Evolutionary conservation across 495 filamentous ascomycete genomes (phyloP).

Genomic region (Trichoderma orchidacearum): DNA sequence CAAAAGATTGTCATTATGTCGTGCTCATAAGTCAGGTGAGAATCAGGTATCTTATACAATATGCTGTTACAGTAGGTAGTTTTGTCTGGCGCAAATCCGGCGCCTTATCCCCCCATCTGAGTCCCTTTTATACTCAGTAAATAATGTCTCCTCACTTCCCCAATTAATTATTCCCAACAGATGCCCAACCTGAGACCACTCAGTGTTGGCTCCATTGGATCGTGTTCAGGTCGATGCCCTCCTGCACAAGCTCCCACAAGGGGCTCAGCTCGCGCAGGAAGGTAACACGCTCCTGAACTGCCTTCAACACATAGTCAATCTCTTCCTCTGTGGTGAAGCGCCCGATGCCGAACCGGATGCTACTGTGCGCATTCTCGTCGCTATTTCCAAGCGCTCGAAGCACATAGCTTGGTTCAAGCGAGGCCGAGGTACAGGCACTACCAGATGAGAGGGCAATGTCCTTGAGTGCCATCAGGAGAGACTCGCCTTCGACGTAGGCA

Average conservation of each 20-base stretch:
- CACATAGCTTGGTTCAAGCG: conserved; percentile 91
- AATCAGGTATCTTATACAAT: neutral
- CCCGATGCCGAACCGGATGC: conserved; percentile 94
- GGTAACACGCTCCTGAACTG: conserved; percentile 73
- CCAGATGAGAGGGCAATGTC: conserved; percentile 96
- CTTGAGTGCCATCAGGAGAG: conserved; percentile 93
- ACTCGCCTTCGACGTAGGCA: conserved; percentile 95
- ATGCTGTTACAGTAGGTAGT: neutral
- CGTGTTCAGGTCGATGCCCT: conserved; percentile 86
- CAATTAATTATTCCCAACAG: neutral
- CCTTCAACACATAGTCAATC: conserved; percentile 96
- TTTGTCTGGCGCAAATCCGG: neutral
- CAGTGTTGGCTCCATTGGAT: conserved; percentile 97
- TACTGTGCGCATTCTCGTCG: conserved; percentile 94
- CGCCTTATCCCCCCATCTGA: neutral
- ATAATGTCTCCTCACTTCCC: neutral
- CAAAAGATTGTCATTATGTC: neutral
- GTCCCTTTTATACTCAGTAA: neutral
- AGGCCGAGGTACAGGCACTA: conserved; percentile 93
- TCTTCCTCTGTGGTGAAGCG: conserved; percentile 90
- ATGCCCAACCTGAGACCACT: conserved; percentile 6
- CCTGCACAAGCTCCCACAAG: conserved; percentile 96
- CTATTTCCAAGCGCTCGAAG: conserved; percentile 86
- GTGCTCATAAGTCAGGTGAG: neutral
- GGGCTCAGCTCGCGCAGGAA: conserved; percentile 94